Percentiles rank a stretch among this genome's conserved stretches.
Evolutionary conservation across 108 stramenopile species (phyloP).

Genomic region (Nitzschia sp.): DNA sequence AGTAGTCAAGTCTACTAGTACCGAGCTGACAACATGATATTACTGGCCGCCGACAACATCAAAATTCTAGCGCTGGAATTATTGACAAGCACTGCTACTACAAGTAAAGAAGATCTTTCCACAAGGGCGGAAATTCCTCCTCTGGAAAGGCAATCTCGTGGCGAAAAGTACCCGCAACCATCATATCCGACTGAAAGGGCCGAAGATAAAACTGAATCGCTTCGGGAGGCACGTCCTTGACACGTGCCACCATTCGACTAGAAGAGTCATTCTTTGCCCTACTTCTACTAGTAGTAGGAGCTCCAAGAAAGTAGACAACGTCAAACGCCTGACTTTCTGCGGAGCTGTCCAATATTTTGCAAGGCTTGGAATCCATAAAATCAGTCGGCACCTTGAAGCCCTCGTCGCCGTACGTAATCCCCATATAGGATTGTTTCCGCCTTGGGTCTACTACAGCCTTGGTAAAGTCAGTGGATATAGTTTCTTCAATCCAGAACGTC

Average conservation of each 20-base stretch:
- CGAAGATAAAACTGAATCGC: constrained; percentile 18
- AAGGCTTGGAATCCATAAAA: not conserved
- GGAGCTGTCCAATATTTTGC: not conserved
- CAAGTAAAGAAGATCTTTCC: constrained; percentile 37
- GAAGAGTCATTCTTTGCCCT: too few relatives aligned
- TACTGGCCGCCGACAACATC: too few relatives aligned
- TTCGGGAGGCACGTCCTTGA: not conserved
- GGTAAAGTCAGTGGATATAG: not conserved
- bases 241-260: not conserved
- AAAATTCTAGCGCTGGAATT: too few relatives aligned
- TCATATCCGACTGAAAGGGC: constrained; percentile 41
- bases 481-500: not conserved
- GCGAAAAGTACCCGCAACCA: constrained; percentile 36
- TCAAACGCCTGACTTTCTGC: constrained; percentile 4
- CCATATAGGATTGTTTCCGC: not conserved
- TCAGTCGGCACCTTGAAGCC: constrained; percentile 8
- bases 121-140: constrained; percentile 41
- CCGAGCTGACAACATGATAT: too few relatives aligned
- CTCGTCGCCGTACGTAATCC: constrained; percentile 8
- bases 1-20: too few relatives aligned
- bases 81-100: too few relatives aligned
- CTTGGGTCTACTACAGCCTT: not conserved
- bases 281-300: not conserved
- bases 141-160: constrained; percentile 47
- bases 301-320: constrained; percentile 5